A percentile compares a stretch with the other conserved stretches of the same genome.
These are phyloP conservation scores for Saccharomyces hybrid DNA, from an alignment of 1,139 yeast genomes.

Conservation along the genomic window DNA sequence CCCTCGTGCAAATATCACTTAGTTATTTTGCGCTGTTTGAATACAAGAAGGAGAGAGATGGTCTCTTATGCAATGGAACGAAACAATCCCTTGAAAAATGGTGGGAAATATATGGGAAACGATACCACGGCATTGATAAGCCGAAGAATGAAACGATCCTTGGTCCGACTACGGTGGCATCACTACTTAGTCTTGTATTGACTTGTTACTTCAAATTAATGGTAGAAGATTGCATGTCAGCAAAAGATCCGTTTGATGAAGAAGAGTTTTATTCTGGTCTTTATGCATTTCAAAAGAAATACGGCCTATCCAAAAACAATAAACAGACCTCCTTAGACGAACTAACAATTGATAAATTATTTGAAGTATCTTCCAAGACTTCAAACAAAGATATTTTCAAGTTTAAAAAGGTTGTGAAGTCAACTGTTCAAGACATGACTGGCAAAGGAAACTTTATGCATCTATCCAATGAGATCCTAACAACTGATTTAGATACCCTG, in stretches of 20 bases:
- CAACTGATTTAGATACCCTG: conserved; percentile 42
- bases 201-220: conserved; percentile 62
- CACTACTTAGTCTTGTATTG: conserved; percentile 56
- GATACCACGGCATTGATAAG: conserved; percentile 39
- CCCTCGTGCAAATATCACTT: conserved; percentile 64
- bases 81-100: conserved; percentile 63
- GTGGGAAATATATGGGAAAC: conserved; percentile 75
- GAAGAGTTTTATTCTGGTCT: conserved; percentile 57
- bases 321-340: conserved; percentile 55
- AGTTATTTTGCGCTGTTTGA: conserved; percentile 63
- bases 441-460: conserved; percentile 35
- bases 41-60: conserved; percentile 68
- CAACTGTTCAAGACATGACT: conserved; percentile 63
- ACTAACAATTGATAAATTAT: conserved; percentile 52
- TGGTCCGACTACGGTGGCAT: conserved; percentile 54
- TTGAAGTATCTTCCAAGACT: conserved; percentile 49
- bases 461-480: conserved; percentile 41
- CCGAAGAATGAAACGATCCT: conserved; percentile 43
- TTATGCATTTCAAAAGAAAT: conserved; percentile 61
- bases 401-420: conserved; percentile 58
- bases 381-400: conserved; percentile 49
- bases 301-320: conserved; percentile 37
- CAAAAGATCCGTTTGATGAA: conserved; percentile 81
- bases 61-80: conserved; percentile 71
- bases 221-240: conserved; percentile 67